Evolutionary conservation across 768 basidiomycete species (phyloP), one percentile per base, ranked within the genome.

Genomic region (Mrakia gelida): DNA sequence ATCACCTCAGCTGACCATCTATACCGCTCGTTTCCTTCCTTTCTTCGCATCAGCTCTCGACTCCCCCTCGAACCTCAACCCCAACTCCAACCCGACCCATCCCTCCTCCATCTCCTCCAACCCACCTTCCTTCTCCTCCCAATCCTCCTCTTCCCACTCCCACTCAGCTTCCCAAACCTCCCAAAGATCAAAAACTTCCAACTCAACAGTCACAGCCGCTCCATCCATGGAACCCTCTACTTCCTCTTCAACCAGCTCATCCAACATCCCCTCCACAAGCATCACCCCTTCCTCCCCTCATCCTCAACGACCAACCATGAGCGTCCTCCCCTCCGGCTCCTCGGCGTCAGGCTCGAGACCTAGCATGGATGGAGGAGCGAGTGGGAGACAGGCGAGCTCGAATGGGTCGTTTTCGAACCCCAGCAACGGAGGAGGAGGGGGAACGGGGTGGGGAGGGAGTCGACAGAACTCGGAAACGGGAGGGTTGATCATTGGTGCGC

Each of bases 231-330:
- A 70, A 1, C 67, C 73, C 13, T 56, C 56, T 7, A 52, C n/a
- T 10, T 28, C 21, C 41, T 45, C 56, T 8, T 26, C 38, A 8
- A 43, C 62, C 3, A 18, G 16, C 15, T 45, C 15, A 10, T 11
- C 49, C 73, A n/a, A n/a, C n/a, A 63, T 75, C 28, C 73, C 73
- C 15, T 38, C 61, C 15, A 75, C 73, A 13, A 43, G 34, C n/a
- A 41, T 75, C 62, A 75, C 73, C 5, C 73, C 73, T 8, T 75
- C 73, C 41, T 75, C 73, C 23, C 73, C 73, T 6, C 59, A 56
- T 5, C 28, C 56, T 23, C 59, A 63, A 26, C 73, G 16, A 28
- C 26, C 61, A 10, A 41, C 26, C 73, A 41, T n/a, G 38, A 62
- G 41, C 59, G 32, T 61, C 32, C 2, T 56, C 7, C 3, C 21